These are phyloP conservation scores for Westerdykella ornata DNA, from an alignment of 2,329 filamentous ascomycete species.

Conservation along the genomic window DNA sequence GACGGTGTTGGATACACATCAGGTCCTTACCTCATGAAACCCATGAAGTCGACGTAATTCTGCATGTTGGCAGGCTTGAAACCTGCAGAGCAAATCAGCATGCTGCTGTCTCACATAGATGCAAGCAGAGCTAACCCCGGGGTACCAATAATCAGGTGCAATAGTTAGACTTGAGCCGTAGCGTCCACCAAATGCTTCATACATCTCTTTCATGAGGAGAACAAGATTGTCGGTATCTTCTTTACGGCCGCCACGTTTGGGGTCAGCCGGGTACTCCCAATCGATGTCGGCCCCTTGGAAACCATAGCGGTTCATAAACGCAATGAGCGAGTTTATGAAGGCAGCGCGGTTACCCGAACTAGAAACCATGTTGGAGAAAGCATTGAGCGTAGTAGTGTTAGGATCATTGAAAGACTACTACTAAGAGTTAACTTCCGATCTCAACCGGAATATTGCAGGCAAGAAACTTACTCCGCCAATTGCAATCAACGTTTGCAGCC, in stretches of 20 bases:
- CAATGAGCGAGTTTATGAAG: constrained; percentile 35
- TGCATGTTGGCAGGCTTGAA: constrained; percentile 35
- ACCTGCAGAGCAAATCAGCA: constrained; percentile 17
- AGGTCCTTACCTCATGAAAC: constrained; percentile 18
- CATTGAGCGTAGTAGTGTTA: constrained; percentile 29
- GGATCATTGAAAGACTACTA: constrained; percentile 39
- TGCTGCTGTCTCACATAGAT: constrained; percentile 8
- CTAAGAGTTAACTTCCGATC: no score
- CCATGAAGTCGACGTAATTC: constrained; percentile 26
- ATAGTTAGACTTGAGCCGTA: constrained; percentile 23
- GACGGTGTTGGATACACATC: constrained; percentile 11
- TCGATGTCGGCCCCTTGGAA: constrained; percentile 45
- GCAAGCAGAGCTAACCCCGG: constrained; percentile 4
- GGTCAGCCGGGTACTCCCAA: constrained; percentile 36
- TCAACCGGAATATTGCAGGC: no score
- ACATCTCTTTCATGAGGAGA: constrained; percentile 15
- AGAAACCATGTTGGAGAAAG: constrained; percentile 33
- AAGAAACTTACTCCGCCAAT: constrained; percentile 31
- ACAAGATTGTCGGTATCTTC: constrained; percentile 29
- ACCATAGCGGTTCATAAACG: constrained; percentile 39
- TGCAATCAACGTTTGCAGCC: constrained; percentile 36
- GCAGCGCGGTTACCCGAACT: constrained; percentile 19
- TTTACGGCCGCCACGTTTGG: constrained; percentile 32
- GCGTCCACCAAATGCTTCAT: constrained; percentile 7
- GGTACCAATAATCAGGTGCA: constrained; percentile 24